Evolutionary conservation across 176 grass and related monocot species (phyloP).

Genomic region (Juncus effusus): DNA sequence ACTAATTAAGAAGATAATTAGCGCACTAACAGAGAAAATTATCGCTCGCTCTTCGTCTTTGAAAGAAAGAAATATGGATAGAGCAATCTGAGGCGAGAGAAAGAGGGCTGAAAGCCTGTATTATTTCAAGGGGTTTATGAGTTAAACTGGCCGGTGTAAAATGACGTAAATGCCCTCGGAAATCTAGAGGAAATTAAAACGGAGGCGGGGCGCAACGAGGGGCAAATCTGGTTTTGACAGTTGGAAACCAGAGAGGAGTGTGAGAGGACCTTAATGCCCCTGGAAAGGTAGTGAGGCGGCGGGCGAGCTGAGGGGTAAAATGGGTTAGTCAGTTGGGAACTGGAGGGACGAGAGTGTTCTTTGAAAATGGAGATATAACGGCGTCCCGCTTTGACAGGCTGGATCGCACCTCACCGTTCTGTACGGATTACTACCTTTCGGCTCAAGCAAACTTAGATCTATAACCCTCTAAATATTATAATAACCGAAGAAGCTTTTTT

Average conservation of each 20-base stretch:
- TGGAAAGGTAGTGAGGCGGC: too few species aligned
- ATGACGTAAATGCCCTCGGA: conserved; percentile 8
- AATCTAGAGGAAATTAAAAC: background rate
- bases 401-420: conserved; percentile 6
- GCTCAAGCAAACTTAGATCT: background rate
- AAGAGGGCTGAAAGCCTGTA: background rate
- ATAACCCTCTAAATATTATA: too few species aligned
- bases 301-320: too few species aligned
- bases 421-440: conserved; percentile 16
- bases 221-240: conserved; percentile 8
- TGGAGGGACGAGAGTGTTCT: background rate
- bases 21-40: background rate
- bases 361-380: too few species aligned
- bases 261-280: too few species aligned
- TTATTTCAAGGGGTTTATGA: conserved; percentile 8
- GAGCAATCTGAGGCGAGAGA: background rate
- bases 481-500: too few species aligned
- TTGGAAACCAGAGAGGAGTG: background rate
- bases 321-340: conserved; percentile 1
- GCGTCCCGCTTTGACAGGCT: conserved; percentile 9
- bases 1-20: background rate
- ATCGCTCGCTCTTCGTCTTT: too few species aligned
- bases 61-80: too few species aligned
- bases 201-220: conserved; percentile 11
- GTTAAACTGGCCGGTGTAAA: background rate